Evolutionary conservation across 768 basidiomycete genomes (phyloP).

Genomic region (Mycena vitilis): DNA sequence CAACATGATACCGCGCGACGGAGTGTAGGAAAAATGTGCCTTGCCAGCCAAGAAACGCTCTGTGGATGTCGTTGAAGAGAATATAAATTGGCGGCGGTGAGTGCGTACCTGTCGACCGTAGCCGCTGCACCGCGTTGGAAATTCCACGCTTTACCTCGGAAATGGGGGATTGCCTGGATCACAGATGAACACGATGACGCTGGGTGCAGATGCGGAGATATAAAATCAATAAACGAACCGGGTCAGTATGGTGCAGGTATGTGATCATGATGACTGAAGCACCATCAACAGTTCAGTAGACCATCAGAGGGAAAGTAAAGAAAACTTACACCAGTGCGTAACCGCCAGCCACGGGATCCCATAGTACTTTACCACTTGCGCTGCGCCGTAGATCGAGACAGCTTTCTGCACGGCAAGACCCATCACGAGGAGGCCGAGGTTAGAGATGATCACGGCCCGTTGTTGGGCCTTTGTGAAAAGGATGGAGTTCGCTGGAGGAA

Average conservation of each 20-base stretch:
- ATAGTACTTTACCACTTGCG: constrained; percentile 42
- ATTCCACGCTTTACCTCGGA: constrained; percentile 57
- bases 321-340: constrained; percentile 33
- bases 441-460: constrained; percentile 49
- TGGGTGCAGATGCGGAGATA: neutral
- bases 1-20: constrained; percentile 71
- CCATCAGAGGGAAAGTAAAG: neutral
- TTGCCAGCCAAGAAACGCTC: constrained; percentile 59
- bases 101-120: constrained; percentile 51
- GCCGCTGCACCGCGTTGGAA: constrained; percentile 61
- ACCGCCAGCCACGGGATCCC: constrained; percentile 36
- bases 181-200: too few species aligned
- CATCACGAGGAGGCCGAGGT: constrained; percentile 50
- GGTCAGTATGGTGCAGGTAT: constrained; percentile 76
- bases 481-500: constrained; percentile 48
- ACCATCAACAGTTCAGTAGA: neutral
- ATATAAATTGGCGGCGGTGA: neutral
- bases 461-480: constrained; percentile 51
- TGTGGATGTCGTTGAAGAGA: neutral
- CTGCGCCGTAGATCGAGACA: constrained; percentile 40
- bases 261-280: constrained; percentile 55
- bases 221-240: constrained; percentile 33
- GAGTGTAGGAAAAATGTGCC: constrained; percentile 65
- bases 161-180: constrained; percentile 52
- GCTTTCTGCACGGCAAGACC: constrained; percentile 38